Evolutionary conservation across 1,284 basidiomycete species (phyloP).

Genomic region (Thelephora terrestris): DNA sequence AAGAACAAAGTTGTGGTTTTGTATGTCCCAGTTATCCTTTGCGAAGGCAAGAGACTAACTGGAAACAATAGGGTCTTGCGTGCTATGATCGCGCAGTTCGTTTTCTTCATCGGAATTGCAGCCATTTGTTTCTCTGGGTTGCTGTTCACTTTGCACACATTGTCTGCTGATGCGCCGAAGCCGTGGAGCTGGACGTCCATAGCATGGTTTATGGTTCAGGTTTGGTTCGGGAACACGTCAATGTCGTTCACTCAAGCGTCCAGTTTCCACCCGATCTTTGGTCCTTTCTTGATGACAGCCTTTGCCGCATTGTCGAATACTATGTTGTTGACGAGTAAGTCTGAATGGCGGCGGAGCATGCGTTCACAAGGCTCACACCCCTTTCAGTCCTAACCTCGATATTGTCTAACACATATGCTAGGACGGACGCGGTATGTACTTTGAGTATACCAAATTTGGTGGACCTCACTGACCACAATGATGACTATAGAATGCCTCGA

Average conservation of each 20-base stretch:
- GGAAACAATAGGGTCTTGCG: conserved; percentile 46
- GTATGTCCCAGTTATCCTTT: conserved; percentile 31
- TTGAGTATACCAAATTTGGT: conserved; percentile 3
- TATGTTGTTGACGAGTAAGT: conserved; percentile 66
- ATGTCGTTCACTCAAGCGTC: conserved; percentile 59
- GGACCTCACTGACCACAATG: not conserved
- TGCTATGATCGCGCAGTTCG: conserved; percentile 69
- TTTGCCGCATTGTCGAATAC: conserved; percentile 82
- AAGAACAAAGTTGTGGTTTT: conserved; percentile 77
- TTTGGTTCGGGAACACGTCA: conserved; percentile 78
- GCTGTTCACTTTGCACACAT: conserved; percentile 73
- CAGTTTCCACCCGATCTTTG: conserved; percentile 77
- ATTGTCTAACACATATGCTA: conserved; percentile 75
- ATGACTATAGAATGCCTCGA: conserved; percentile 61
- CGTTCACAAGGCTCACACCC: not conserved
- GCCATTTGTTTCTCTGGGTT: conserved; percentile 81
- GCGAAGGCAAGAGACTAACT: conserved; percentile 5
- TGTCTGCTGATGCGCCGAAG: conserved; percentile 33
- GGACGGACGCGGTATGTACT: conserved; percentile 60
- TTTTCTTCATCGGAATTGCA: conserved; percentile 79
- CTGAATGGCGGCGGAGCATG: not conserved
- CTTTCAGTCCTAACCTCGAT: conserved; percentile 74
- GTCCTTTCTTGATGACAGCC: conserved; percentile 76
- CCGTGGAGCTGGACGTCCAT: conserved; percentile 63
- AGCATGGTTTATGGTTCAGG: conserved; percentile 73